Base-by-base conservation (phyloP, 2,329 filamentous ascomycete species). In the Fusarium pilosicola region DNA sequence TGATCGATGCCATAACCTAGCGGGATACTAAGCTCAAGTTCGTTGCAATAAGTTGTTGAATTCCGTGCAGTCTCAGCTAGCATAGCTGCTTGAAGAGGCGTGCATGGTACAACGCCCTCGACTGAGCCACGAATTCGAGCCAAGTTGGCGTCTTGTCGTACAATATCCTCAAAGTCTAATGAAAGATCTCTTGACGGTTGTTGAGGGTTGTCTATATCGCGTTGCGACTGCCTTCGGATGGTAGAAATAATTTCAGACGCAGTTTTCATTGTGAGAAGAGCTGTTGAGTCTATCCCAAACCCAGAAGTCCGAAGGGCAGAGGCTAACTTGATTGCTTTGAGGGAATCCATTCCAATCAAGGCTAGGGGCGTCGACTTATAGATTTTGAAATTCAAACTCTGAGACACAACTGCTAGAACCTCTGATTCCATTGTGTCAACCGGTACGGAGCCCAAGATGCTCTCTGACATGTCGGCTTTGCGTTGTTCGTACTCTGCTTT, bases 11-110 rank as follows among this genome's bases (percentile, higher is more conserved):
- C 75, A 38, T 85, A 77, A 1, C 76, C 69, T 0, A 79, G 49
- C 2, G 85, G 79, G 17, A 93, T 82, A n/a, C 88, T 84, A 3
- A 97, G 79, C 74, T 93, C 88, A 17, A 96, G 84, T 85, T 91
- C 91, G 75, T 97, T 98, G 82, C 92, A 93, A 79, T 98, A 97
- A 13, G 91, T 86, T 52, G 82, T 83, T 5, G 85, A 72, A 68
- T 91, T 85, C 24, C 84, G 85, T 6, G 86, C 81, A 2, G 94
- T 95, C 82, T 97, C 94, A 0, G 89, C 86, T 22, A 97, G 85
- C 94, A 97, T 97, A 4, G 94, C 91, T 24, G 88, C 84, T 76
- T 98, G 95, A 15, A 96, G 85, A 20, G 91, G 87, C 8, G 91
- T 95, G 79, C 94, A 96, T 9, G 87, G 87, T 24, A 87, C 79